Percentiles rank a stretch among this genome's conserved stretches.
Evolutionary conservation across 306 rosid species (phyloP).

Genomic region (Astragalus glycyphyllos): DNA sequence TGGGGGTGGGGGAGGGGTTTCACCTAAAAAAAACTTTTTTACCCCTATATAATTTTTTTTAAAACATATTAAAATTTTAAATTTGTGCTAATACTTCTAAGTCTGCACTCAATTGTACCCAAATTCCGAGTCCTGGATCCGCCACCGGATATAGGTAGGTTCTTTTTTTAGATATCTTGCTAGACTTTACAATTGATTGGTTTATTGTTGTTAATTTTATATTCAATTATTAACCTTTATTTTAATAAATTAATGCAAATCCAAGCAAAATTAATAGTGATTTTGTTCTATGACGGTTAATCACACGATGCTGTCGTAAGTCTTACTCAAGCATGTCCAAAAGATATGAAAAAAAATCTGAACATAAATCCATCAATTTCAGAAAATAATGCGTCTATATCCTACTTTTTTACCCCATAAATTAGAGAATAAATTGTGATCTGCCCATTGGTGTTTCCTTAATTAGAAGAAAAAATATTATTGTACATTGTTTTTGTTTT

Average conservation of each 20-base stretch:
- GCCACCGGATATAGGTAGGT: background rate
- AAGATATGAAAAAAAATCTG: conserved; percentile 34
- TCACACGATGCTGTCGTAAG: conserved; percentile 34
- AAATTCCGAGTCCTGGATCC: no score
- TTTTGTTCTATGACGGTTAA: conserved; percentile 22
- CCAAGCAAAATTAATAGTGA: background rate
- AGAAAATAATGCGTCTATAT: conserved; percentile 38
- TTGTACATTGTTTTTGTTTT: conserved; percentile 43
- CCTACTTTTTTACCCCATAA: conserved; percentile 45
- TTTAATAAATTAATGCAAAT: background rate
- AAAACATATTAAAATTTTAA: no score
- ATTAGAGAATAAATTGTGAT: conserved; percentile 38
- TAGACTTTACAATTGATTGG: background rate
- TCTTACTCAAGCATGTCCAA: conserved; percentile 30
- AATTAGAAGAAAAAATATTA: conserved; percentile 36
- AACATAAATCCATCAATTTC: conserved; percentile 39
- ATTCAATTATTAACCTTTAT: background rate
- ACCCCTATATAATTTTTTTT: no score
- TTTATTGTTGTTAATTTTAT: conserved; percentile 1
- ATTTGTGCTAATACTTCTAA: no score
- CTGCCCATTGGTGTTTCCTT: conserved; percentile 46
- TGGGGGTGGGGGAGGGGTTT: no score
- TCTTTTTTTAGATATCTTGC: background rate
- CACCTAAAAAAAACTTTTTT: no score
- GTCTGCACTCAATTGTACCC: no score